Evolutionary conservation across 306 rosid genomes (phyloP).

Genomic region (Aeschynomene evenia): DNA sequence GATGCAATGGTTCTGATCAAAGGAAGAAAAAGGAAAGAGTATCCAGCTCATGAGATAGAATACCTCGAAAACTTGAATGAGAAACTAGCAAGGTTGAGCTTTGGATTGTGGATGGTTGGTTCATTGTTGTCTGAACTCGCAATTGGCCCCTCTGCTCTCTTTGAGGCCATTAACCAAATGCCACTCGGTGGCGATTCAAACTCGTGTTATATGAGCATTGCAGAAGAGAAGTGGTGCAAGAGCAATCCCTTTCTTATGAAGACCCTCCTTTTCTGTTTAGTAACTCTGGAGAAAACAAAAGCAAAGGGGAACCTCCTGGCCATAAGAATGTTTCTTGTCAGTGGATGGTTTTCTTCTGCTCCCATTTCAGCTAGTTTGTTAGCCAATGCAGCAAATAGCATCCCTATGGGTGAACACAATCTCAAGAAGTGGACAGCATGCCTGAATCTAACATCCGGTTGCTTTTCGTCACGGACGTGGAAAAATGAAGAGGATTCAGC

Average conservation of each 20-base stretch:
- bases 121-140: slow-evolving; percentile 70
- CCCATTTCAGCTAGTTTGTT: slow-evolving; percentile 60
- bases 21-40: slow-evolving; percentile 74
- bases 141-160: slow-evolving; percentile 59
- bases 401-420: slow-evolving; percentile 41
- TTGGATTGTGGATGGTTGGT: slow-evolving; percentile 71
- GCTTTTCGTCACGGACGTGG: slow-evolving; percentile 61
- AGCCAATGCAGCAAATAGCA: slow-evolving; percentile 55
- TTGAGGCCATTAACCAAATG: slow-evolving; percentile 61
- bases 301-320: slow-evolving; percentile 53
- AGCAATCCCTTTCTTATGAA: slow-evolving; percentile 75
- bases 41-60: slow-evolving; percentile 55
- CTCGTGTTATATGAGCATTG: slow-evolving; percentile 46
- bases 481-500: slow-evolving; percentile 81
- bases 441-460: slow-evolving; percentile 43
- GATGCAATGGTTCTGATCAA: slow-evolving; percentile 73
- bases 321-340: slow-evolving; percentile 67
- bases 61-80: slow-evolving; percentile 57
- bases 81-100: slow-evolving; percentile 68
- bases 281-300: slow-evolving; percentile 49
- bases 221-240: slow-evolving; percentile 70
- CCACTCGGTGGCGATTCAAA: slow-evolving; percentile 50
- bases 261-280: slow-evolving; percentile 55
- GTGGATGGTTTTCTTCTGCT: slow-evolving; percentile 75
- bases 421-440: slow-evolving; percentile 58